phyloP scores from a whole-genome alignment of 352 stramenopile species.

The Globisporangium emineosum region DNA sequence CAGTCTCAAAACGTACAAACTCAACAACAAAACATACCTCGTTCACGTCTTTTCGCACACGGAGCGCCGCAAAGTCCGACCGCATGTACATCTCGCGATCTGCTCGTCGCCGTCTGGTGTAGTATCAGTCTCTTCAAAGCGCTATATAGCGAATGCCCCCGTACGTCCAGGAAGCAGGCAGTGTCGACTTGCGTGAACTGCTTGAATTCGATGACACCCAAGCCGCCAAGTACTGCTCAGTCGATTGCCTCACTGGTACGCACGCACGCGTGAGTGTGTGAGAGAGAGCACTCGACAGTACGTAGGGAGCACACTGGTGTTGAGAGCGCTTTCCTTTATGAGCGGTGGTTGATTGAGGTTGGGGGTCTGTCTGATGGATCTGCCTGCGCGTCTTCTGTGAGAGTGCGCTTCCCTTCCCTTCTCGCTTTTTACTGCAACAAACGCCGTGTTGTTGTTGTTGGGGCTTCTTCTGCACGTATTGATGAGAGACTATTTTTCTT shows the following conservation, averaged over 20 bases:
- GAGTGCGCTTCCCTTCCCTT: neutral
- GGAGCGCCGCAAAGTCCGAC: constrained; percentile 73
- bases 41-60: constrained; percentile 85
- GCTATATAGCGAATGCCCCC: neutral
- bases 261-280: neutral
- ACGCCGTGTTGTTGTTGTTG: neutral
- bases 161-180: neutral
- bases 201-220: neutral
- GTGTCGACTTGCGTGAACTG: neutral
- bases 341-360: neutral
- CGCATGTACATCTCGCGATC: constrained; percentile 54
- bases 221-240: neutral
- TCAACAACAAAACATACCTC: constrained; percentile 40
- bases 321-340: neutral
- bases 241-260: neutral
- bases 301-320: too few relatives aligned
- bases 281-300: neutral
- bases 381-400: neutral
- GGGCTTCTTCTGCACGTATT: neutral
- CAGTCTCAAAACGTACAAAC: neutral
- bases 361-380: neutral
- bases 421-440: neutral
- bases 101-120: neutral
- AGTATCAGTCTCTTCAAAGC: neutral
- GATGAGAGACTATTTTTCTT: neutral